These are phyloP conservation scores for Cryphonectria naterciae DNA, from an alignment of 2,329 filamentous ascomycete species.

Conservation along the genomic window DNA sequence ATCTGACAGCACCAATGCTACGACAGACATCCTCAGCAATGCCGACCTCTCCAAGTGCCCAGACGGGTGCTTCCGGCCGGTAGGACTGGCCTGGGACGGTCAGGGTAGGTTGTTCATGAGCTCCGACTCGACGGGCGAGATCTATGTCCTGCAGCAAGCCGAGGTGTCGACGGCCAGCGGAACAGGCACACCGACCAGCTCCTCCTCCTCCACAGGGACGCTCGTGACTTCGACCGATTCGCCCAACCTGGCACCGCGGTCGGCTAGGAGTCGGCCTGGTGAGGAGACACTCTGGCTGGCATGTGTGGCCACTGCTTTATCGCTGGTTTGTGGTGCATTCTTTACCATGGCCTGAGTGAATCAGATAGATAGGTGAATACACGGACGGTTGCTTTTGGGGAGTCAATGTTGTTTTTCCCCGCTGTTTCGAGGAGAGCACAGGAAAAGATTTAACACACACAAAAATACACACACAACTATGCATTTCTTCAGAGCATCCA, in stretches of 20 bases:
- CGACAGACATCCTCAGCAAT: slow-evolving; percentile 60
- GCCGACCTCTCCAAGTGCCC: slow-evolving; percentile 57
- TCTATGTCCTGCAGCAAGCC: slow-evolving; percentile 56
- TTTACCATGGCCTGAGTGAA: slow-evolving; percentile 24
- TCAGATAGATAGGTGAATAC: background rate
- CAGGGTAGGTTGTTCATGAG: slow-evolving; percentile 63
- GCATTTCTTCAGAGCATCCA: background rate
- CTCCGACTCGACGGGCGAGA: slow-evolving; percentile 67
- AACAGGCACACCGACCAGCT: slow-evolving; percentile 11
- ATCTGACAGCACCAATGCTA: slow-evolving; percentile 49
- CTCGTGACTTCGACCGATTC: slow-evolving; percentile 28
- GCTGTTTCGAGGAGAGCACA: background rate
- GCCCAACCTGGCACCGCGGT: slow-evolving; percentile 30
- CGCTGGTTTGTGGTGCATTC: slow-evolving; percentile 31
- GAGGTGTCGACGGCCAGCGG: slow-evolving; percentile 27
- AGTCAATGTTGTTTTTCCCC: background rate
- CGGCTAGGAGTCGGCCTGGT: slow-evolving; percentile 24
- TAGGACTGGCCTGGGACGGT: slow-evolving; percentile 57
- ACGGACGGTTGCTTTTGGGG: background rate
- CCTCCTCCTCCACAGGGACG: slow-evolving; percentile 25
- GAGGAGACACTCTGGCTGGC: slow-evolving; percentile 26
- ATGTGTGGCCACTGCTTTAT: slow-evolving; percentile 29
- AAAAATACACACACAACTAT: background rate
- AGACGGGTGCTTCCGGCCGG: slow-evolving; percentile 63
- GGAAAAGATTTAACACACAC: background rate